phyloP scores from a whole-genome alignment of 2,329 filamentous ascomycete species.

The Sclerotinia borealis region DNA sequence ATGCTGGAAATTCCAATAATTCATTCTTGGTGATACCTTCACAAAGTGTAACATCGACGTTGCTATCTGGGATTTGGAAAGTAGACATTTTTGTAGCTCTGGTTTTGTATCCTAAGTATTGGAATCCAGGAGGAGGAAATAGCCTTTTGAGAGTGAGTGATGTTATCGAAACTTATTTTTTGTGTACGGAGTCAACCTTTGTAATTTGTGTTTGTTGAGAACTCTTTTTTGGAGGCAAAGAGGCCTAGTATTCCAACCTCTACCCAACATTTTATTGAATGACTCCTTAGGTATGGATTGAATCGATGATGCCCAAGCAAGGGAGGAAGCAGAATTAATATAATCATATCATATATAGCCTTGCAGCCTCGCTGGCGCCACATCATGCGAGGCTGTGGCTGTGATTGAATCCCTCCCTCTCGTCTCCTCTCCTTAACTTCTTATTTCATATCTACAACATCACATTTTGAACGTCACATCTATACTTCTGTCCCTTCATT shows the following conservation, averaged over 20 bases:
- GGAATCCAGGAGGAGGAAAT: neutral
- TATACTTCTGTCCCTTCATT: too few relatives aligned
- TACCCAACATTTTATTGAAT: neutral
- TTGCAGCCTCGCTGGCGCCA: neutral
- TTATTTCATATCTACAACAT: too few relatives aligned
- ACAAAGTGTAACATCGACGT: conserved; percentile 40
- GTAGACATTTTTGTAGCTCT: conserved; percentile 33
- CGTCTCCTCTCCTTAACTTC: too few relatives aligned
- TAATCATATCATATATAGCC: neutral
- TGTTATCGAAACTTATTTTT: neutral
- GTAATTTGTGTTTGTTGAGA: neutral
- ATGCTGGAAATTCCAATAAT: conserved; percentile 42
- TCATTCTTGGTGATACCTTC: conserved; percentile 40
- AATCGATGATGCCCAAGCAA: neutral
- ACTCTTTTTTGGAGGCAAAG: neutral
- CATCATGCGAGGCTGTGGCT: neutral
- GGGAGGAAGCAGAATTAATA: neutral
- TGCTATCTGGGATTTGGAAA: conserved; percentile 35
- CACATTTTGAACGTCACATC: too few relatives aligned
- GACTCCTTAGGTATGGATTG: neutral
- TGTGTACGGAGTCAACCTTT: conserved; percentile 1
- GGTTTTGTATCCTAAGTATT: neutral
- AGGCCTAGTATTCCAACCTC: neutral
- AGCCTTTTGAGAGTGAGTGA: conserved; percentile 1
- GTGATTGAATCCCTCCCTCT: neutral